These are phyloP conservation scores for Phytophthora megakarya DNA, from an alignment of 352 stramenopile genomes.

Conservation along the genomic window DNA sequence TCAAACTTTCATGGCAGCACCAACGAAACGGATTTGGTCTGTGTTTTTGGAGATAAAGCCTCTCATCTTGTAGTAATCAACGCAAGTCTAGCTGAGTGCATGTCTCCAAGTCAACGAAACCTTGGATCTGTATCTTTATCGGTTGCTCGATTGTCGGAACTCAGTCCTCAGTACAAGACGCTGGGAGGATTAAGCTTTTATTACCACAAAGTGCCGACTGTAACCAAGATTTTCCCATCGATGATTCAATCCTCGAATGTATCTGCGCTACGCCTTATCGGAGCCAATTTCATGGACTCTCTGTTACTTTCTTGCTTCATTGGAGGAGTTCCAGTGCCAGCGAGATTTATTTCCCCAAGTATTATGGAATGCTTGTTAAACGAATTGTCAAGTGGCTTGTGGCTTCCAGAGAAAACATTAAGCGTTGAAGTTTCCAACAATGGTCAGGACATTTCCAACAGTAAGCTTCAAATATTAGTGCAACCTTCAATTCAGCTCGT, in stretches of 20 bases:
- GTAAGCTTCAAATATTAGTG: conserved; percentile 70
- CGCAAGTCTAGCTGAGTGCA: conserved; percentile 29
- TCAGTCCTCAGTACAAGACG: background rate
- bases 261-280: conserved; percentile 24
- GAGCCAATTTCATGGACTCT: conserved; percentile 48
- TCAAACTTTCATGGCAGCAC: conserved; percentile 28
- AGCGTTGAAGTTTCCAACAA: conserved; percentile 93
- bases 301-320: conserved; percentile 46
- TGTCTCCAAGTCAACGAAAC: conserved; percentile 21
- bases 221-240: conserved; percentile 21
- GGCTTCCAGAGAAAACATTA: conserved; percentile 11
- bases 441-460: conserved; percentile 91
- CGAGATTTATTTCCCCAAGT: conserved; percentile 35
- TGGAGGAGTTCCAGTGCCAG: conserved; percentile 14
- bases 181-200: conserved; percentile 11
- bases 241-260: conserved; percentile 18
- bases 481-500: conserved; percentile 26
- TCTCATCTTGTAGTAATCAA: conserved; percentile 31
- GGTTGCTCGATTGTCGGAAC: conserved; percentile 18
- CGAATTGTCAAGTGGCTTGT: conserved; percentile 4
- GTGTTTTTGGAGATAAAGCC: conserved; percentile 35
- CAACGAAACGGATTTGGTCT: conserved; percentile 31
- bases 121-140: conserved; percentile 23
- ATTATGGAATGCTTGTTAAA: conserved; percentile 38
- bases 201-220: conserved; percentile 26